Evolutionary conservation across 768 basidiomycete genomes (phyloP).

Genomic region (Strobilomyces confusus): DNA sequence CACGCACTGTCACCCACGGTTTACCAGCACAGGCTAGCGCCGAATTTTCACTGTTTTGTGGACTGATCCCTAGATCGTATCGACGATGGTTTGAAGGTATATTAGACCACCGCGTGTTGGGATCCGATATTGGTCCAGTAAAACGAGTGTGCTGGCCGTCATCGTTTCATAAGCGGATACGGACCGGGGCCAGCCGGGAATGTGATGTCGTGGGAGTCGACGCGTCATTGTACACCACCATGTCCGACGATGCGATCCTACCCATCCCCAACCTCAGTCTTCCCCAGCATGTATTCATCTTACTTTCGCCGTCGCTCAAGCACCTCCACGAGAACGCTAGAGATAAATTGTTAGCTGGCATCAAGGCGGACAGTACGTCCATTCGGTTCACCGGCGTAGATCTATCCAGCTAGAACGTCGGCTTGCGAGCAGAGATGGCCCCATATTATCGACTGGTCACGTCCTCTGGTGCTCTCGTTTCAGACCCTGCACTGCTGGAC

Average conservation of each 20-base stretch:
- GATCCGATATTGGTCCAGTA: too few species aligned
- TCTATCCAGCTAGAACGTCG: background rate
- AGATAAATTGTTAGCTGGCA: conserved; percentile 61
- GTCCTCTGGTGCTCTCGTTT: conserved; percentile 40
- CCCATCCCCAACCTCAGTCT: conserved; percentile 85
- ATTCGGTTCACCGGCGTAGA: background rate
- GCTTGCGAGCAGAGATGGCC: conserved; percentile 65
- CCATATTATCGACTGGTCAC: conserved; percentile 71
- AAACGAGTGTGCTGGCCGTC: too few species aligned
- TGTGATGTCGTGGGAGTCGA: conserved; percentile 25
- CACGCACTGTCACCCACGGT: too few species aligned
- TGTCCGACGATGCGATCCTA: conserved; percentile 82
- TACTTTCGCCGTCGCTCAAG: conserved; percentile 57
- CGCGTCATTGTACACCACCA: conserved; percentile 31
- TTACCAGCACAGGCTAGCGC: too few species aligned
- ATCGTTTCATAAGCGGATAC: too few species aligned
- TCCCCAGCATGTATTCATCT: conserved; percentile 73
- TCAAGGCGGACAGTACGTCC: conserved; percentile 73
- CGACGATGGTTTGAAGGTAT: too few species aligned
- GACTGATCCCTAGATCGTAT: too few species aligned
- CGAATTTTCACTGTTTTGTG: too few species aligned
- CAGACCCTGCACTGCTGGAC: conserved; percentile 35
- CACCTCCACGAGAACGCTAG: conserved; percentile 67
- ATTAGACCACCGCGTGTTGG: too few species aligned
- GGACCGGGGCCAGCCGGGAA: too few species aligned